Percentiles rank a stretch among this genome's conserved stretches.
Evolutionary conservation across 768 basidiomycete genomes (phyloP).

Genomic region (Tylopilus plumbeoviolaceoides): DNA sequence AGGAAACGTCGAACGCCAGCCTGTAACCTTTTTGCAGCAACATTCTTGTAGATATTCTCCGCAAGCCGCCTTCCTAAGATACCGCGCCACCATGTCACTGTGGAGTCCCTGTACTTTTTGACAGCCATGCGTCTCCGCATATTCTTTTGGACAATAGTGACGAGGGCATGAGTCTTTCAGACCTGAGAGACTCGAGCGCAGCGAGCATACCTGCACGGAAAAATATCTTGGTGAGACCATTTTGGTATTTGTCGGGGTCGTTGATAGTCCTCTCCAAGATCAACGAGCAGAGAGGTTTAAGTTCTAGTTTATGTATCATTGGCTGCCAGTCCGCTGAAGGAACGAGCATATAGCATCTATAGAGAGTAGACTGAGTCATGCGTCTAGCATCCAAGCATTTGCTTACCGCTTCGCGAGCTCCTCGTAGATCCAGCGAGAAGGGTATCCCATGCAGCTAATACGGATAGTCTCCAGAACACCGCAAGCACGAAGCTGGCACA

Average conservation of each 20-base stretch:
- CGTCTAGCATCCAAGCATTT: conserved; percentile 3
- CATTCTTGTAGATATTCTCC: conserved; percentile 64
- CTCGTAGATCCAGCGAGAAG: conserved; percentile 96
- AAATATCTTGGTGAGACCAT: conserved; percentile 96
- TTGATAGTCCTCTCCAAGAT: conserved; percentile 86
- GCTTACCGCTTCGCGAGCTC: conserved; percentile 95
- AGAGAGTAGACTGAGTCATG: conserved; percentile 17
- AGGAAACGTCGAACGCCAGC: conserved; percentile 64
- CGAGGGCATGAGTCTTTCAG: conserved; percentile 81
- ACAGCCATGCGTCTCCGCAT: conserved; percentile 83
- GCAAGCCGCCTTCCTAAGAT: conserved; percentile 71
- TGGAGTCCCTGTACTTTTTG: conserved; percentile 74
- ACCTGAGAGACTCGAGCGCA: conserved; percentile 85
- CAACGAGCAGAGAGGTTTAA: conserved; percentile 73
- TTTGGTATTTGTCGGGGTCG: conserved; percentile 95
- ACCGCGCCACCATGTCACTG: conserved; percentile 84
- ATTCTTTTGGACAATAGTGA: conserved; percentile 97
- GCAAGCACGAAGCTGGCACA: conserved; percentile 93
- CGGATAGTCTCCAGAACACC: conserved; percentile 99
- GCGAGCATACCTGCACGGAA: conserved; percentile 99
- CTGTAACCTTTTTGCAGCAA: conserved; percentile 75
- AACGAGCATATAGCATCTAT: conserved; percentile 95
- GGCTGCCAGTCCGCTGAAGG: conserved; percentile 82
- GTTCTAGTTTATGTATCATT: conserved; percentile 77
- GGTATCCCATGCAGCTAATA: conserved; percentile 98